These are phyloP conservation scores for Triangularia verruculosa DNA, from an alignment of 2,329 filamentous ascomycete species.

Conservation along the genomic window DNA sequence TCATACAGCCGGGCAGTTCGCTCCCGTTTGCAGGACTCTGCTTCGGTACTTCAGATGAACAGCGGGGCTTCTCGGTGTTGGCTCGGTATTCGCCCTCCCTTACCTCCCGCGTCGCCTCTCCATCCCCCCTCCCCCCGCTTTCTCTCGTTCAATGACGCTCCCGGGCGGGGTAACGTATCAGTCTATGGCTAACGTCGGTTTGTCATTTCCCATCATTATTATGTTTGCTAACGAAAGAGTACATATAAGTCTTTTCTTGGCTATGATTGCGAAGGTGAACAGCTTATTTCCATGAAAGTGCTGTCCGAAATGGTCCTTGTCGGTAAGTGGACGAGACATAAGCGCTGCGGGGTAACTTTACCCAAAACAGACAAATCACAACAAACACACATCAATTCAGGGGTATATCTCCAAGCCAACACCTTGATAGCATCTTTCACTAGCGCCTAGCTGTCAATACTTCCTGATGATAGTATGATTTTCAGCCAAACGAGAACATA, in stretches of 20 bases:
- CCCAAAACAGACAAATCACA: not conserved
- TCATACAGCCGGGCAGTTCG: not conserved
- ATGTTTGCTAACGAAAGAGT: too few relatives aligned
- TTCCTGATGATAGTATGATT: not conserved
- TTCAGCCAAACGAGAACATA: not conserved
- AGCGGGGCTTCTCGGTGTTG: slow-evolving; percentile 29
- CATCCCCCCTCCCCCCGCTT: not conserved
- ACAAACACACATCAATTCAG: not conserved
- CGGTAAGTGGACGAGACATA: too few relatives aligned
- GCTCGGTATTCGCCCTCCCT: slow-evolving; percentile 24
- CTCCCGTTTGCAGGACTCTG: not conserved
- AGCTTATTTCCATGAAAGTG: too few relatives aligned
- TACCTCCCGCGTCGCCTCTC: not conserved
- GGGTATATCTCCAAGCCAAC: not conserved
- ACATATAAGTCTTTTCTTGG: too few relatives aligned
- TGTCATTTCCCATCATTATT: not conserved
- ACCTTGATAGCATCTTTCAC: not conserved
- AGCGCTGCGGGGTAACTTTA: not conserved
- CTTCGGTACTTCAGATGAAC: slow-evolving; percentile 15
- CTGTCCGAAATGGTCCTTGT: too few relatives aligned
- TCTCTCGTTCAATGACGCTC: not conserved
- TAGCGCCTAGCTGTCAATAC: not conserved
- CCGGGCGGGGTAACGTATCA: slow-evolving; percentile 13
- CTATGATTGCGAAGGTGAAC: too few relatives aligned
- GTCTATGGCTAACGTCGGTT: not conserved